phyloP scores from a whole-genome alignment of 2,329 filamentous ascomycete species.

The Aspergillus pseudoglaucus region DNA sequence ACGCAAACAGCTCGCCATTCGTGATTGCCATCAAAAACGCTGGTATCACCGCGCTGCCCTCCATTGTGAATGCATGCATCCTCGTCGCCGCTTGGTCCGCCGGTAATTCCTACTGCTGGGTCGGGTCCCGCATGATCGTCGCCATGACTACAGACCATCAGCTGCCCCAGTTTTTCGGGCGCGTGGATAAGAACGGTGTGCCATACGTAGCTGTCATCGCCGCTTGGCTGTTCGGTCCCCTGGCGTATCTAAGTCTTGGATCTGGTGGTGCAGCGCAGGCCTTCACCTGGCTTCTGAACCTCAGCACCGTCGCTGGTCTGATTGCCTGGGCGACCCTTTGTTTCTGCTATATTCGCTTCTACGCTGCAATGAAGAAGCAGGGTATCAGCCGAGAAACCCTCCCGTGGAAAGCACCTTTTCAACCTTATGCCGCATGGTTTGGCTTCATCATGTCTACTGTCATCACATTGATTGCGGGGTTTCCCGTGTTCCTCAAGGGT shows the following conservation, averaged over 20 bases:
- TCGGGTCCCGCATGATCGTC: constrained; percentile 54
- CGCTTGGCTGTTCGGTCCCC: constrained; percentile 40
- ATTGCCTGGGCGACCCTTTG: constrained; percentile 43
- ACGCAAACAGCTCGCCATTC: no score
- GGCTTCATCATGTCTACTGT: constrained; percentile 53
- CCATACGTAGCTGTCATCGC: constrained; percentile 55
- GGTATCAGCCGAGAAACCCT: constrained; percentile 32
- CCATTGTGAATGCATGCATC: no score
- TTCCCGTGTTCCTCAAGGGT: constrained; percentile 43
- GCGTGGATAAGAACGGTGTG: constrained; percentile 46
- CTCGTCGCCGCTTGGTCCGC: no score
- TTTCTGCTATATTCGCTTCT: constrained; percentile 48
- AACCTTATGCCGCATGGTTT: constrained; percentile 58
- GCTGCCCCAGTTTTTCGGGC: constrained; percentile 51
- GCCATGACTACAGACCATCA: constrained; percentile 55
- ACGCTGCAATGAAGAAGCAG: constrained; percentile 39
- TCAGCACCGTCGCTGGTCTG: constrained; percentile 42
- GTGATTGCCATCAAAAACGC: no score
- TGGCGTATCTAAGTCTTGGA: constrained; percentile 39
- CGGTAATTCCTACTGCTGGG: no score
- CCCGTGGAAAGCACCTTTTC: constrained; percentile 45
- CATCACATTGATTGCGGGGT: constrained; percentile 63
- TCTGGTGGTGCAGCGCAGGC: constrained; percentile 29
- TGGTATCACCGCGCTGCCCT: no score
- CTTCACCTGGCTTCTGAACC: constrained; percentile 38